Evolutionary conservation across 2,329 filamentous ascomycete genomes (phyloP).

Genomic region (Capronia coronata): DNA sequence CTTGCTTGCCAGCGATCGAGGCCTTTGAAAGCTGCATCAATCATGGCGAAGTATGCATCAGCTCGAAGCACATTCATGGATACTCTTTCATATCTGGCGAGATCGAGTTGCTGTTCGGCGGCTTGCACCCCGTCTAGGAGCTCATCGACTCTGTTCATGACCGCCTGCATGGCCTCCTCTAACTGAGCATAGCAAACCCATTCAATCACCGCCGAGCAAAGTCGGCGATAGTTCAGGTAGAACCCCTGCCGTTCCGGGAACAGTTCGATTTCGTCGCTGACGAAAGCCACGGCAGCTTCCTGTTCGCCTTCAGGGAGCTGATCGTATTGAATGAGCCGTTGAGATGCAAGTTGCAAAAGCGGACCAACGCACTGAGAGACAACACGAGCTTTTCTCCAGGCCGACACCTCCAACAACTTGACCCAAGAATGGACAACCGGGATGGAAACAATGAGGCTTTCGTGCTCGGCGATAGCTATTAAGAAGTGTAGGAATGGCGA

Average conservation of each 20-base stretch:
- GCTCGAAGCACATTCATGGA: constrained; percentile 64
- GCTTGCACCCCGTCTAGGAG: constrained; percentile 52
- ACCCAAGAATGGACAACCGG: constrained; percentile 88
- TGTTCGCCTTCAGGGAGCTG: constrained; percentile 73
- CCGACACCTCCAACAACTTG: constrained; percentile 65
- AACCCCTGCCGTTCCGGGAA: constrained; percentile 91
- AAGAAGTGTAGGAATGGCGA: constrained; percentile 73
- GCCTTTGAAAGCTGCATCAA: constrained; percentile 82
- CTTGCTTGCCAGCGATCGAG: constrained; percentile 70
- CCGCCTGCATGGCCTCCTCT: constrained; percentile 78
- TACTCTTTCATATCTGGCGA: constrained; percentile 28
- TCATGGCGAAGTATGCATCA: constrained; percentile 82
- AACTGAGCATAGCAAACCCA: constrained; percentile 74
- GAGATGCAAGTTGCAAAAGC: constrained; percentile 74
- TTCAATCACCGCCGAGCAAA: constrained; percentile 82
- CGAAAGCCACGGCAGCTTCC: constrained; percentile 70
- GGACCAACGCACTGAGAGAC: constrained; percentile 60
- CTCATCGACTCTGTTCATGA: constrained; percentile 70
- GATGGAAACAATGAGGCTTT: constrained; percentile 87
- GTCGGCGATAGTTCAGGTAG: constrained; percentile 87
- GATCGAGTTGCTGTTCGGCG: constrained; percentile 38
- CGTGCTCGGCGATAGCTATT: constrained; percentile 69
- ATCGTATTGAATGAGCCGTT: constrained; percentile 81
- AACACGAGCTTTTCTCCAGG: constrained; percentile 60
- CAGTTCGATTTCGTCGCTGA: constrained; percentile 92